Evolutionary conservation across 2,329 filamentous ascomycete species (phyloP).

Genomic region (Colletotrichum sp.): DNA sequence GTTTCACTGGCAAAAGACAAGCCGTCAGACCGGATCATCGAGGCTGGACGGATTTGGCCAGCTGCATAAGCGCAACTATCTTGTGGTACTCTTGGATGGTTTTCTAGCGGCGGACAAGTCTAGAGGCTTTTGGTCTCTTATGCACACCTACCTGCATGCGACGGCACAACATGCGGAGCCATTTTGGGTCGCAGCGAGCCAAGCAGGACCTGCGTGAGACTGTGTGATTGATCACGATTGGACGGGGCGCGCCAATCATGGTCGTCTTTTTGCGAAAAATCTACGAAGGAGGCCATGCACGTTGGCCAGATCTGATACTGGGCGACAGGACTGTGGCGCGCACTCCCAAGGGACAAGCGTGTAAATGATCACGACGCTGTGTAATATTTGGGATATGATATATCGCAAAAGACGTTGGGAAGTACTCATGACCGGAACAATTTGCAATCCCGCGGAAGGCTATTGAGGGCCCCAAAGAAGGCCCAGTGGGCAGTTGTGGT

Average conservation of each 20-base stretch:
- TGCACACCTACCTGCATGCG: constrained; percentile 9
- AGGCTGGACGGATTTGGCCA: background rate
- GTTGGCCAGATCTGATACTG: background rate
- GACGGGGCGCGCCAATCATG: constrained; percentile 1
- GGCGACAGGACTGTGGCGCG: background rate
- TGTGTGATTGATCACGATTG: background rate
- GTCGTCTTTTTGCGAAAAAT: background rate
- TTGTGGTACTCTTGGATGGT: background rate
- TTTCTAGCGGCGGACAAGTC: constrained; percentile 12
- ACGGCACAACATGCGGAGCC: background rate
- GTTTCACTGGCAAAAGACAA: background rate
- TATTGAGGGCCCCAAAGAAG: background rate
- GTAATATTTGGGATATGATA: constrained; percentile 1
- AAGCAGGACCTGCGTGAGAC: constrained; percentile 13
- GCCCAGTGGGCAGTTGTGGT: background rate
- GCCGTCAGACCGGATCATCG: background rate
- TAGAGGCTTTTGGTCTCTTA: background rate
- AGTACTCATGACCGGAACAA: background rate
- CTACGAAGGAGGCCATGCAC: background rate
- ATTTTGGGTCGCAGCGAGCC: background rate
- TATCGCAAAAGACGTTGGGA: background rate
- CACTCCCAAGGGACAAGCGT: background rate
- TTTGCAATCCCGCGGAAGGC: constrained; percentile 22
- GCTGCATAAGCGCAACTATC: constrained; percentile 26
- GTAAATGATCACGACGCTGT: background rate